A percentile compares a stretch with the other conserved stretches of the same genome.
Conservation (phyloP, 257 asterid species). For the Nicotiana knightiana region DNA sequence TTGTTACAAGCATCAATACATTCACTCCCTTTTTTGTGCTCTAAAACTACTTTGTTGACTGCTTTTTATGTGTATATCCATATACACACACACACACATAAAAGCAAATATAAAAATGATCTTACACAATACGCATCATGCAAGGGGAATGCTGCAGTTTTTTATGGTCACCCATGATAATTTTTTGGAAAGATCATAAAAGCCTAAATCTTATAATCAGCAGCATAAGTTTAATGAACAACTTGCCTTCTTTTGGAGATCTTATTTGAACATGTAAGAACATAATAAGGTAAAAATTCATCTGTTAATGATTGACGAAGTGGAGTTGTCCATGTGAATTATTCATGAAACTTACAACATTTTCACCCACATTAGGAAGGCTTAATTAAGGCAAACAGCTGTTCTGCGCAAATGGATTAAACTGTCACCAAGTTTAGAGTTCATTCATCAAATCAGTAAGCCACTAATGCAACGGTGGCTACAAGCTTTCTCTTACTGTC, state of each 20-base stretch:
- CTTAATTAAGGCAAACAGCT: background rate
- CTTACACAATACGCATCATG: background rate
- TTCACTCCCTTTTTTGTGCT: background rate
- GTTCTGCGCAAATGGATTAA: background rate
- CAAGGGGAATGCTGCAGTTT: background rate
- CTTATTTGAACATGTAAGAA: background rate
- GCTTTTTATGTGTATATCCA: no score
- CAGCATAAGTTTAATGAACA: background rate
- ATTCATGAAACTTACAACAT: background rate
- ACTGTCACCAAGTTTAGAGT: background rate
- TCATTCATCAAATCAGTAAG: background rate
- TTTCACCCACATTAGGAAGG: background rate
- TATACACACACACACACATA: no score
- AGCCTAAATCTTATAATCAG: background rate
- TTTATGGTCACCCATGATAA: background rate
- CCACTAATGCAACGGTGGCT: background rate
- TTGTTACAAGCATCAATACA: background rate
- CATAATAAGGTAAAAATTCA: background rate
- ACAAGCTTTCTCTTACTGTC: background rate
- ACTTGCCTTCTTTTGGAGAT: background rate
- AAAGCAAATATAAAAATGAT: background rate
- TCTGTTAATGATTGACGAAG: background rate
- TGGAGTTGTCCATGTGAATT: background rate
- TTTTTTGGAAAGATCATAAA: background rate
- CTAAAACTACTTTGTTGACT: background rate